Conservation (phyloP, 1,284 basidiomycete genomes). For the Leccinum pachyderme region DNA sequence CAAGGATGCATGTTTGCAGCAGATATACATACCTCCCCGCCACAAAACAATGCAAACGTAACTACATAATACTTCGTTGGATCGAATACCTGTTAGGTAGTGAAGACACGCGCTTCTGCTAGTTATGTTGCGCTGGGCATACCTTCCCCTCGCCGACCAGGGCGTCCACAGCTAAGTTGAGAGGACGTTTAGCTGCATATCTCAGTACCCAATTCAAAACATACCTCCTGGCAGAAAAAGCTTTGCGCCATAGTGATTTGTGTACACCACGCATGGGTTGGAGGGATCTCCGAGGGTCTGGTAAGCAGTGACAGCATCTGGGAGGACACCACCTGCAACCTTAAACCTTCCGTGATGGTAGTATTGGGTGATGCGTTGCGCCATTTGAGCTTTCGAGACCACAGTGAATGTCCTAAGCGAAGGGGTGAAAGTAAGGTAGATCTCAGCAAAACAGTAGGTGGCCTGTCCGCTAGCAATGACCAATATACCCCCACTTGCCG, state of each 20-base stretch:
- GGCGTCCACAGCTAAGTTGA: conserved; percentile 42
- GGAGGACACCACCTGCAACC: conserved; percentile 22
- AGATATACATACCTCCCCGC: conserved; percentile 46
- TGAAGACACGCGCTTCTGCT: not conserved
- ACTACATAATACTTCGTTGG: conserved; percentile 52
- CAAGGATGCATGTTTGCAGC: not conserved
- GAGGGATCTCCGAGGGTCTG: conserved; percentile 19
- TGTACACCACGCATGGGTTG: conserved; percentile 21
- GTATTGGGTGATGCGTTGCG: conserved; percentile 14
- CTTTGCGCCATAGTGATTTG: conserved; percentile 23
- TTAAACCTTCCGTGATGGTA: conserved; percentile 24
- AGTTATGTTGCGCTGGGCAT: not conserved
- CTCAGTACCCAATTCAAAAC: not conserved
- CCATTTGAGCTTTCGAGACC: conserved; percentile 3
- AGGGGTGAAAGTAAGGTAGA: not conserved
- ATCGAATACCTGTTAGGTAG: conserved; percentile 39
- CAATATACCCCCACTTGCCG: not conserved
- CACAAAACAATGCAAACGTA: conserved; percentile 54
- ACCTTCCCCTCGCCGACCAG: conserved; percentile 50
- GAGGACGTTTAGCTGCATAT: not conserved
- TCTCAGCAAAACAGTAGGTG: not conserved
- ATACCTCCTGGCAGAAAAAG: conserved; percentile 18
- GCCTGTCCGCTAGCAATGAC: not conserved
- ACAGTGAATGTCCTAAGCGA: not conserved
- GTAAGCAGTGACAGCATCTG: conserved; percentile 25